Conservation (phyloP, 2,329 filamentous ascomycete genomes). For the Paecilomyces fulvus region DNA sequence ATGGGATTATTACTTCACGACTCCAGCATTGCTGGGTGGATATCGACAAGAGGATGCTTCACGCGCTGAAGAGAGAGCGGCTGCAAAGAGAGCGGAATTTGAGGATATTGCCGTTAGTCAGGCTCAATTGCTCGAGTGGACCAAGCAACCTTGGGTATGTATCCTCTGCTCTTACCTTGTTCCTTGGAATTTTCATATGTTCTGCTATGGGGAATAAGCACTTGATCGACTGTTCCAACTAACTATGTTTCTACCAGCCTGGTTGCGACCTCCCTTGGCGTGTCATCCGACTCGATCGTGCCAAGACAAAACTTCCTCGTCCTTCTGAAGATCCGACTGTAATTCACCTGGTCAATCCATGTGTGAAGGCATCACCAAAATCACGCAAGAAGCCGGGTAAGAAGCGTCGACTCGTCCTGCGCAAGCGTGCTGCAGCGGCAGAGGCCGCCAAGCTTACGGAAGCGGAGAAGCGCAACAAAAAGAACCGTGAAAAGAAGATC, state of each 20-base stretch:
- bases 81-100: slow-evolving; percentile 20
- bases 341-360: slow-evolving; percentile 14
- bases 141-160: slow-evolving; percentile 28
- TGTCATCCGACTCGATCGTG: slow-evolving; percentile 27
- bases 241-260: slow-evolving; percentile 17
- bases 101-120: slow-evolving; percentile 30
- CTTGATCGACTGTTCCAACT: not conserved
- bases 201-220: not conserved
- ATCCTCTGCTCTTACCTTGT: not conserved
- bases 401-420: slow-evolving; percentile 33
- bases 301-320: slow-evolving; percentile 21
- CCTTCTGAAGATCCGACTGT: slow-evolving; percentile 12
- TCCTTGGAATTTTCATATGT: slow-evolving; percentile 1
- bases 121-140: slow-evolving; percentile 21
- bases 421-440: slow-evolving; percentile 23
- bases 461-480: slow-evolving; percentile 31
- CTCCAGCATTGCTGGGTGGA: slow-evolving; percentile 20
- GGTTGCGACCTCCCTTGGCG: slow-evolving; percentile 35
- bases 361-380: slow-evolving; percentile 15
- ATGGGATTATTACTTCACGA: slow-evolving; percentile 35
- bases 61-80: slow-evolving; percentile 8
- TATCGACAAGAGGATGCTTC: slow-evolving; percentile 1
- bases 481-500: slow-evolving; percentile 31
- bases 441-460: slow-evolving; percentile 24
- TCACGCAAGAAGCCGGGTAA: slow-evolving; percentile 35